Conservation (phyloP, 2,329 filamentous ascomycete species). For the Pseudocercospora fuligena region DNA sequence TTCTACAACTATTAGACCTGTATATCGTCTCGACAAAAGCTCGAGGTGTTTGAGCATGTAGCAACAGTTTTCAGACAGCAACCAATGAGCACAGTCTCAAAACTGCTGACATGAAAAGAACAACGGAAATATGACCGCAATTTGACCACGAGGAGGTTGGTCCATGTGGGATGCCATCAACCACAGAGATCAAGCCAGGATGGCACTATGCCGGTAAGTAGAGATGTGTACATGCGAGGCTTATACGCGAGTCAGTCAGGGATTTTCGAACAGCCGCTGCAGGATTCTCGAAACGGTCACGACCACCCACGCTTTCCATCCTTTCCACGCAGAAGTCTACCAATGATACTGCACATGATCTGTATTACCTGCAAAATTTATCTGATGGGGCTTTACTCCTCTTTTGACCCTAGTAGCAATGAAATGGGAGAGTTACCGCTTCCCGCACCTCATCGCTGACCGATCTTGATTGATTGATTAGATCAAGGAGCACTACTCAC, state of each 20-base stretch:
- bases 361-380: background rate
- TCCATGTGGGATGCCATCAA: background rate
- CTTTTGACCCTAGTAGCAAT: background rate
- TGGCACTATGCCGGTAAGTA: background rate
- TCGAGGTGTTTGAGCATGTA: background rate
- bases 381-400: background rate
- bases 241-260: background rate
- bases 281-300: background rate
- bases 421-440: background rate
- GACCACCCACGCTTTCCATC: background rate
- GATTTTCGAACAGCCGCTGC: constrained; percentile 4
- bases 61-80: background rate
- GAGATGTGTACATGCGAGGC: constrained; percentile 1
- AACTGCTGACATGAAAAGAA: constrained; percentile 1
- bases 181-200: background rate
- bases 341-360: background rate
- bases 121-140: background rate
- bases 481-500: background rate
- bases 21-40: background rate
- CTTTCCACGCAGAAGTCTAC: background rate
- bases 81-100: constrained; percentile 3
- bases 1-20: constrained; percentile 79
- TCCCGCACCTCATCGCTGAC: background rate
- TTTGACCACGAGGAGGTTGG: background rate
- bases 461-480: background rate